Evolutionary conservation across 441 rosid species (phyloP).

Genomic region (Corymbia citriodora): DNA sequence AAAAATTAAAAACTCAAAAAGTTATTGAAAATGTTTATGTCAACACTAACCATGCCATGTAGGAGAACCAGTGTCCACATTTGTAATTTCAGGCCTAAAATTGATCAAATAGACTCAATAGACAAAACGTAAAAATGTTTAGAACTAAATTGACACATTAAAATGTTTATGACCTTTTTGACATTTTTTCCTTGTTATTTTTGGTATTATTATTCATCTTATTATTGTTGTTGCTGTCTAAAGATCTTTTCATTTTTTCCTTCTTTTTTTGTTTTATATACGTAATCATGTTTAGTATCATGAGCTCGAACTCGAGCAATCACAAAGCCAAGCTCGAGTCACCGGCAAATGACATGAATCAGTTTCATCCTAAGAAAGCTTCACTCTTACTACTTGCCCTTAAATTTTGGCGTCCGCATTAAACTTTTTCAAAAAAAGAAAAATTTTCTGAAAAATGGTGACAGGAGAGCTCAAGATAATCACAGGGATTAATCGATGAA

Average conservation of each 20-base stretch:
- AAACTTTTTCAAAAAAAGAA: neutral
- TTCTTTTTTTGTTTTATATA: neutral
- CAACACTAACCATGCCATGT: too few relatives aligned
- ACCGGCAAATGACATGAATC: neutral
- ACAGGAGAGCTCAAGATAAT: neutral
- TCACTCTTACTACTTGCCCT: neutral
- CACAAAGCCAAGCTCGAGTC: neutral
- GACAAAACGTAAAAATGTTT: too few relatives aligned
- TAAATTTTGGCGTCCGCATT: neutral
- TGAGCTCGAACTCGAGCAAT: neutral
- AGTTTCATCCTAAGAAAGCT: neutral
- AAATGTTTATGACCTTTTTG: too few relatives aligned
- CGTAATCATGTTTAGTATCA: neutral
- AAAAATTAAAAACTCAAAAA: too few relatives aligned
- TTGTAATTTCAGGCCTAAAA: rapidly evolving
- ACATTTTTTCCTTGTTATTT: too few relatives aligned
- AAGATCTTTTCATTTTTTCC: neutral
- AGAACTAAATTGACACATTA: too few relatives aligned
- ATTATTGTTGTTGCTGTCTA: neutral
- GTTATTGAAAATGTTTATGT: too few relatives aligned
- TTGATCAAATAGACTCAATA: too few relatives aligned
- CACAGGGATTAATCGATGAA: neutral
- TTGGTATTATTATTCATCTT: rapidly evolving
- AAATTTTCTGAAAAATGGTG: neutral
- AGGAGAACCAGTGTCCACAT: rapidly evolving